phyloP scores from a whole-genome alignment of 352 stramenopile genomes.

The Phytophthora agathidicida region DNA sequence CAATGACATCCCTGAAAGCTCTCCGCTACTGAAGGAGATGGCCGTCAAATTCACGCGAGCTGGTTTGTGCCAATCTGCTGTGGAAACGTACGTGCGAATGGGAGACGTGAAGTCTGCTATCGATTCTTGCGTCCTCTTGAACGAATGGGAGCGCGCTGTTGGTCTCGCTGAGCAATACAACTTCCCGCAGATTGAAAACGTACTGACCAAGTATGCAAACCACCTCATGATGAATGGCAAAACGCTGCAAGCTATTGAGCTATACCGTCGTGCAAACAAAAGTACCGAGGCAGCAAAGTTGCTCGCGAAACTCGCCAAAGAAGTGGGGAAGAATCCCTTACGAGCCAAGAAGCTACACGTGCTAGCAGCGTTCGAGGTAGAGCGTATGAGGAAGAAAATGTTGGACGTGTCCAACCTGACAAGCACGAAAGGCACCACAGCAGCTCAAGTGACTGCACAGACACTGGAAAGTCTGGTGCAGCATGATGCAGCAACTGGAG shows the following conservation, averaged over 20 bases:
- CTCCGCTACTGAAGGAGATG: slow-evolving; percentile 84
- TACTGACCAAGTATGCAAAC: slow-evolving; percentile 90
- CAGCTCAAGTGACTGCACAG: slow-evolving; percentile 85
- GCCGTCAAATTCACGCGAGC: slow-evolving; percentile 89
- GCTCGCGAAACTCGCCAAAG: slow-evolving; percentile 86
- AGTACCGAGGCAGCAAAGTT: slow-evolving; percentile 92
- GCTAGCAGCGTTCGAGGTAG: slow-evolving; percentile 93
- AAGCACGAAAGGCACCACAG: slow-evolving; percentile 68
- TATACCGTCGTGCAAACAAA: slow-evolving; percentile 93
- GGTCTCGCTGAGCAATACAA: slow-evolving; percentile 91
- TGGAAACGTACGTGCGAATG: slow-evolving; percentile 89
- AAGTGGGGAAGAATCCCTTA: slow-evolving; percentile 84
- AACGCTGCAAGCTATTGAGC: slow-evolving; percentile 90
- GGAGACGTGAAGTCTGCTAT: slow-evolving; percentile 93
- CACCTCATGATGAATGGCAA: slow-evolving; percentile 89
- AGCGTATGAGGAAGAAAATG: slow-evolving; percentile 92
- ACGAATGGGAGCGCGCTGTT: slow-evolving; percentile 93
- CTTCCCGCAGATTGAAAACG: slow-evolving; percentile 94
- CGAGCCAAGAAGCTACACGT: slow-evolving; percentile 95
- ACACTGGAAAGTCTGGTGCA: slow-evolving; percentile 93
- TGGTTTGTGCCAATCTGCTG: slow-evolving; percentile 81
- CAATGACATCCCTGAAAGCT: slow-evolving; percentile 82
- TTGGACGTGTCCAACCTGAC: slow-evolving; percentile 74
- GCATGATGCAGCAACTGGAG: slow-evolving; percentile 80
- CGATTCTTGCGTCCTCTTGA: slow-evolving; percentile 92